Percentiles rank a stretch among this genome's conserved stretches.
These are phyloP conservation scores for Graphilbum ipis-grandicollis DNA, from an alignment of 2,329 filamentous ascomycete species.

Conservation along the genomic window DNA sequence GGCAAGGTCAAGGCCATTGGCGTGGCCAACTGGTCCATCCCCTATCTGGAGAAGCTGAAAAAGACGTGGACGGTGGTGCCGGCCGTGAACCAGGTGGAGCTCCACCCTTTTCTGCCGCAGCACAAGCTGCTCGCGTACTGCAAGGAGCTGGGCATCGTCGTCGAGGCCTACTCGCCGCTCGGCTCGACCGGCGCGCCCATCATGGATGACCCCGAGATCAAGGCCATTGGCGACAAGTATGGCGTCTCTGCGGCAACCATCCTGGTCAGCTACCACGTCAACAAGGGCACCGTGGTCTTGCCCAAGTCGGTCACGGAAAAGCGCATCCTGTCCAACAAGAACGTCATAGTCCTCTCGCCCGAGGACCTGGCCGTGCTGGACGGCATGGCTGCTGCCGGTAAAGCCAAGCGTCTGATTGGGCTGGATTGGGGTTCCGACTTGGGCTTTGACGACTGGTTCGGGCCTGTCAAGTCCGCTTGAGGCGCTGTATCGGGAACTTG, in stretches of 20 bases:
- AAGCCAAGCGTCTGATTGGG: conserved; percentile 3
- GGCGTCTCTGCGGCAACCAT: background rate
- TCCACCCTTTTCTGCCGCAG: conserved; percentile 51
- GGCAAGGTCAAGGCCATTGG: conserved; percentile 35
- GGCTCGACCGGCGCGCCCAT: conserved; percentile 11
- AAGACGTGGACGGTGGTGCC: conserved; percentile 28
- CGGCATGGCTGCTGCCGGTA: background rate
- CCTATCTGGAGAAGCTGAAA: conserved; percentile 38
- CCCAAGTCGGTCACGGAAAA: background rate
- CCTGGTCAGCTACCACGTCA: background rate
- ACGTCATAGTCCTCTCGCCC: too few species aligned
- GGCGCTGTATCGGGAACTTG: too few species aligned
- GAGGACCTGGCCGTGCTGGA: too few species aligned
- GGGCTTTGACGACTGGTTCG: conserved; percentile 5
- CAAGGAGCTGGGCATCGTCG: conserved; percentile 34
- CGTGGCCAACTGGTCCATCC: conserved; percentile 42
- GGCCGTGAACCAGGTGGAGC: conserved; percentile 44
- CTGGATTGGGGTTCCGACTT: conserved; percentile 3
- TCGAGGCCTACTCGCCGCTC: conserved; percentile 51
- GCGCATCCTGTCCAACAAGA: background rate
- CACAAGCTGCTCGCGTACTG: conserved; percentile 35
- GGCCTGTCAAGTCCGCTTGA: conserved; percentile 3
- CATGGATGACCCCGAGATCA: background rate
- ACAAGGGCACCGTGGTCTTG: background rate
- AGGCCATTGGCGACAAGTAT: background rate